Base-by-base conservation (phyloP, 768 basidiomycete genomes). In the Auricularia cornea region DNA sequence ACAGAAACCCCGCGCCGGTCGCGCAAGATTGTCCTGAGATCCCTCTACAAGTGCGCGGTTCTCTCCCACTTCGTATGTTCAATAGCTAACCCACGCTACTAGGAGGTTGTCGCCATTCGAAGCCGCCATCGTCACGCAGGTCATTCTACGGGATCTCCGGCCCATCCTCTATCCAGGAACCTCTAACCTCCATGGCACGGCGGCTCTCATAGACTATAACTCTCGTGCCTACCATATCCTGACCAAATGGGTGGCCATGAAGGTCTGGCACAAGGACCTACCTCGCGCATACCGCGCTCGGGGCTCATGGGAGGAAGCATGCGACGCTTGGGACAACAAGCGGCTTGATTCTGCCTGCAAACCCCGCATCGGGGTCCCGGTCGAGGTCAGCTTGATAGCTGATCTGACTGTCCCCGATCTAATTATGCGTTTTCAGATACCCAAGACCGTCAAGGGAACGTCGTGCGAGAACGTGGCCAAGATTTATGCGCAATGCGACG, bases 101-200 rank as follows among this genome's bases (percentile, higher is more conserved):
- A 57, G 54, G 28, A 72, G 77, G 2, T 75, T 93, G 11, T 77
- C 84, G 1, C 85, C 92, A 0, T 73, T 74, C 12, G 88, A 90
- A 44, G 82, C 88, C 2, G 78, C 84, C 1, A 82, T 87, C 65
- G 76, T 95, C 59, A 88, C 89, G 0, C 94, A 98, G 69, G 87
- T 96, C 66, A 89, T 98, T 64, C 81, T 96, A 38, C 90, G 89
- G 66, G 94, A 98, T 71, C 75, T 98, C 0, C 82, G 87, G 31
- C 92, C 93, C 8, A 71, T 95, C 1, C 71, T 94, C 1, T 90
- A 90, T 66, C 88, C 91, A 2, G 75, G 88, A 0, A 80, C 81
- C 16, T 78, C 72, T 5, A 75, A 33, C 76, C 73, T 57, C 26
- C 80, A 82, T 70, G 80, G 81, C 68, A 81, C 78, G 26, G 72